Conservation (phyloP, 2,329 filamentous ascomycete genomes). For the Helicocarpus griseus region DNA sequence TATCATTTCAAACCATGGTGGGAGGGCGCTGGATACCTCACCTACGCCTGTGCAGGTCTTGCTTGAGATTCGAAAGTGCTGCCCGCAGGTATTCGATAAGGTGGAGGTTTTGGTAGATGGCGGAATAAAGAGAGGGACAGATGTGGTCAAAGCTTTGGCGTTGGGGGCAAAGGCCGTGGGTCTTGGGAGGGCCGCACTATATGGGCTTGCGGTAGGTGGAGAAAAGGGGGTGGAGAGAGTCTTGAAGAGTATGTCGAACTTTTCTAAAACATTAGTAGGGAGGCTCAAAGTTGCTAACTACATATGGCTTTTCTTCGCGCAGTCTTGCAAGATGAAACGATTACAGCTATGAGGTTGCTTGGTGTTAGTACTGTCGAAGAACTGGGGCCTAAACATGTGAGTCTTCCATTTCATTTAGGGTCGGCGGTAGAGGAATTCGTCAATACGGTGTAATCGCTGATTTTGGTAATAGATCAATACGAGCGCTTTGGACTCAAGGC, state of each 20-base stretch:
- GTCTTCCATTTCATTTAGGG: constrained; percentile 33
- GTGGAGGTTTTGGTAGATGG: constrained; percentile 58
- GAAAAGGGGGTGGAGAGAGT: constrained; percentile 44
- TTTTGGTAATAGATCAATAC: constrained; percentile 59
- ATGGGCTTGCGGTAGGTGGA: constrained; percentile 45
- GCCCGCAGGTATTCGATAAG: constrained; percentile 49
- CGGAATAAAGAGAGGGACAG: constrained; percentile 54
- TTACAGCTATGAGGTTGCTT: constrained; percentile 59
- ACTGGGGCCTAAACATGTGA: constrained; percentile 63
- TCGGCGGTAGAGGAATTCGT: no score
- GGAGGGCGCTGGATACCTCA: constrained; percentile 36
- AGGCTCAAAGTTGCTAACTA: not conserved
- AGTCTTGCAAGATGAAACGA: constrained; percentile 57
- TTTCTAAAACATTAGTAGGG: not conserved
- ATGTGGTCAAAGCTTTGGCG: constrained; percentile 58
- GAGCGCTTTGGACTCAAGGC: constrained; percentile 68
- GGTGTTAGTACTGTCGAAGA: constrained; percentile 67
- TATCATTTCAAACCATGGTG: constrained; percentile 25
- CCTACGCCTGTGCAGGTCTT: constrained; percentile 48
- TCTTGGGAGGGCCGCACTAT: constrained; percentile 53
- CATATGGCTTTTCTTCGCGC: constrained; percentile 4
- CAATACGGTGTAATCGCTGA: not conserved
- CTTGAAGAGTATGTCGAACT: constrained; percentile 15
- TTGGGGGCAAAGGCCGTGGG: constrained; percentile 56
- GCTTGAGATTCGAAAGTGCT: constrained; percentile 53